Percentiles rank a stretch among this genome's conserved stretches.
Evolutionary conservation across 495 filamentous ascomycete genomes (phyloP).

Genomic region (Xylaria curta): DNA sequence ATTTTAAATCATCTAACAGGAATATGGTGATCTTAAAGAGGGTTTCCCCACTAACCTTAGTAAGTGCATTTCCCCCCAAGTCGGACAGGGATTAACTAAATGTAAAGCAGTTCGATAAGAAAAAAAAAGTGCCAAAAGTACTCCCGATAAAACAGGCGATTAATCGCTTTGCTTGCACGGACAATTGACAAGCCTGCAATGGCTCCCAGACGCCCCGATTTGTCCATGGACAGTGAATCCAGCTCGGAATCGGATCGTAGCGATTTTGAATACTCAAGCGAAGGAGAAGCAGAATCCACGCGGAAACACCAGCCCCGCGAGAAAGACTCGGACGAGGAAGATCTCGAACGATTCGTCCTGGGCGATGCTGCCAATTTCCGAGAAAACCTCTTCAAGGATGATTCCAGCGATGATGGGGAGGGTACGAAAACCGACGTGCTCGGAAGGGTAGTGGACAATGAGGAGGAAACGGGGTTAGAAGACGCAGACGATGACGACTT

Average conservation of each 20-base stretch:
- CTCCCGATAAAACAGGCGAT: constrained; percentile 8
- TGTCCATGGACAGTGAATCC: constrained; percentile 46
- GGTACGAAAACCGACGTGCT: neutral
- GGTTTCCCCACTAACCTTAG: constrained; percentile 4
- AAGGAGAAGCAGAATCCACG: constrained; percentile 32
- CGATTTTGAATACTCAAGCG: constrained; percentile 32
- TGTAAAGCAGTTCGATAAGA: constrained; percentile 39
- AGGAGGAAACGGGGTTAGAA: constrained; percentile 53
- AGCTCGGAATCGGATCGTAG: constrained; percentile 36
- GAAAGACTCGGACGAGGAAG: constrained; percentile 81
- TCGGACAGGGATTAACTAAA: constrained; percentile 22
- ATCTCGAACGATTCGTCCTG: constrained; percentile 84
- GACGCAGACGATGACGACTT: constrained; percentile 68
- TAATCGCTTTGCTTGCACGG: neutral
- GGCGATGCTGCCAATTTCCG: constrained; percentile 84
- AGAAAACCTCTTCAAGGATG: constrained; percentile 64
- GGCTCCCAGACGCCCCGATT: constrained; percentile 38
- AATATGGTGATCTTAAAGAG: neutral
- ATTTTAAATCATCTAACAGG: neutral
- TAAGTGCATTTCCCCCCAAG: neutral
- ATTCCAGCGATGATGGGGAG: constrained; percentile 31
- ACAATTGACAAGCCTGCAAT: constrained; percentile 29
- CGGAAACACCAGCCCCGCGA: constrained; percentile 47
- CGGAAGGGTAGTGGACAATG: constrained; percentile 32
- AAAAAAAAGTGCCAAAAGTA: constrained; percentile 49